Percentiles rank a stretch among this genome's conserved stretches.
Conservation (phyloP, 768 basidiomycete species). For the Postia placenta region DNA sequence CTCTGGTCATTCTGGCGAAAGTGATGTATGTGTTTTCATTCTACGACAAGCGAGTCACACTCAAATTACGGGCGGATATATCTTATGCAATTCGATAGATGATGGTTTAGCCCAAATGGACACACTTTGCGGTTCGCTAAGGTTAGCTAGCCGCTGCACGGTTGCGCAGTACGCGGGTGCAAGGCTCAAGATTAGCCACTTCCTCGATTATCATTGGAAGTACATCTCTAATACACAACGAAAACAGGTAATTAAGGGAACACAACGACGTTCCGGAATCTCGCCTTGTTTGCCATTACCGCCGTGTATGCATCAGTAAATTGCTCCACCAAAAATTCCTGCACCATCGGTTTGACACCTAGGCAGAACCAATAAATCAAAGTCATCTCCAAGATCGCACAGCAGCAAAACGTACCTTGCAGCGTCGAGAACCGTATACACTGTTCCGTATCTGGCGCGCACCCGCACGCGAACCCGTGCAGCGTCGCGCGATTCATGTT, state of each 20-base stretch:
- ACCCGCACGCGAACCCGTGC: conserved; percentile 8
- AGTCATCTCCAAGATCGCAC: not conserved
- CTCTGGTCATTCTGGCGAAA: too few species aligned
- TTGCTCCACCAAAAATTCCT: not conserved
- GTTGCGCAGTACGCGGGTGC: too few species aligned
- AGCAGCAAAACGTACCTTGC: conserved; percentile 1
- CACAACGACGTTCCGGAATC: conserved; percentile 12
- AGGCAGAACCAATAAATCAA: not conserved
- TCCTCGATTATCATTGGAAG: too few species aligned
- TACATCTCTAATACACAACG: too few species aligned
- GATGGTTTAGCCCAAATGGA: too few species aligned
- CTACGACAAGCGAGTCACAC: too few species aligned
- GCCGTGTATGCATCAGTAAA: conserved; percentile 7
- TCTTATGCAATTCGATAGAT: too few species aligned
- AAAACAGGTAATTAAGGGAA: conserved; percentile 5
- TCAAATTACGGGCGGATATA: too few species aligned
- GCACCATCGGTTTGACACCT: conserved; percentile 2
- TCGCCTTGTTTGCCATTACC: conserved; percentile 4
- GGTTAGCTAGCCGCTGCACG: too few species aligned
- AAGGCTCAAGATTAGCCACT: too few species aligned
- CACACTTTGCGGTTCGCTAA: too few species aligned
- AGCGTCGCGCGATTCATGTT: conserved; percentile 8
- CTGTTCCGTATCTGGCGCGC: conserved; percentile 6
- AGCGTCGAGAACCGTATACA: conserved; percentile 9
- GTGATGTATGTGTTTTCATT: too few species aligned